phyloP scores from a whole-genome alignment of 1,139 yeast genomes.

The Schwanniomyces etchellsii region DNA sequence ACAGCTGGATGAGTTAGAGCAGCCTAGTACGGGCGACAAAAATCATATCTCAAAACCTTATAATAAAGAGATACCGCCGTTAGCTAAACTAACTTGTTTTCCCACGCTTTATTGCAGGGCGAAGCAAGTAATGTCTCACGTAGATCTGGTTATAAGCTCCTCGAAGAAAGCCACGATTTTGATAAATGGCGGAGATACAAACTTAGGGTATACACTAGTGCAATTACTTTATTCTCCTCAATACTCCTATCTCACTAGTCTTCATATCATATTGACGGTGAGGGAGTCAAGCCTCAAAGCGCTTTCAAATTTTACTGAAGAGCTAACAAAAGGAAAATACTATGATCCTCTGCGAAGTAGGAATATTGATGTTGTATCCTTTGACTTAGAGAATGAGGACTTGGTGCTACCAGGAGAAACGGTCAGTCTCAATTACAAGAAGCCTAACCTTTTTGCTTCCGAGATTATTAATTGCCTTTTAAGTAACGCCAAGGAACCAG shows the following conservation, averaged over 20 bases:
- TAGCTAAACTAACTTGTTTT: constrained; percentile 31
- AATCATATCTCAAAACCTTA: neutral
- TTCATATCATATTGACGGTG: constrained; percentile 28
- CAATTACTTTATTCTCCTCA: constrained; percentile 25
- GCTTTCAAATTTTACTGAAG: constrained; percentile 19
- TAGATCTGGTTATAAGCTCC: constrained; percentile 10
- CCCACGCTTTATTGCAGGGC: constrained; percentile 37
- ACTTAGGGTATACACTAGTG: constrained; percentile 30
- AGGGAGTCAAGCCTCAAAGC: constrained; percentile 18
- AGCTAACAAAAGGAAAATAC: constrained; percentile 15
- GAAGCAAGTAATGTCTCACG: constrained; percentile 29
- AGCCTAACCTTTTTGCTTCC: constrained; percentile 35
- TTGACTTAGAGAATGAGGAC: constrained; percentile 32
- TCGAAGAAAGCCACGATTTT: constrained; percentile 21
- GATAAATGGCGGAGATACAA: constrained; percentile 43
- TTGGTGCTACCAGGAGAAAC: constrained; percentile 33
- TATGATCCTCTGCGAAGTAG: constrained; percentile 17
- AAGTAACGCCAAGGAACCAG: constrained; percentile 12
- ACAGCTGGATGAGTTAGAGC: constrained; percentile 1
- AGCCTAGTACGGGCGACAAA: neutral
- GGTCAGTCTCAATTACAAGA: constrained; percentile 31
- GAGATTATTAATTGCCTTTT: constrained; percentile 35
- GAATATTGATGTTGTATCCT: constrained; percentile 24
- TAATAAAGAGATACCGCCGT: constrained; percentile 17
- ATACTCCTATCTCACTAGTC: constrained; percentile 14